Evolutionary conservation across 2,329 filamentous ascomycete species (phyloP), one percentile per base, ranked within the genome.

Genomic region (Fusarium cicatricum): DNA sequence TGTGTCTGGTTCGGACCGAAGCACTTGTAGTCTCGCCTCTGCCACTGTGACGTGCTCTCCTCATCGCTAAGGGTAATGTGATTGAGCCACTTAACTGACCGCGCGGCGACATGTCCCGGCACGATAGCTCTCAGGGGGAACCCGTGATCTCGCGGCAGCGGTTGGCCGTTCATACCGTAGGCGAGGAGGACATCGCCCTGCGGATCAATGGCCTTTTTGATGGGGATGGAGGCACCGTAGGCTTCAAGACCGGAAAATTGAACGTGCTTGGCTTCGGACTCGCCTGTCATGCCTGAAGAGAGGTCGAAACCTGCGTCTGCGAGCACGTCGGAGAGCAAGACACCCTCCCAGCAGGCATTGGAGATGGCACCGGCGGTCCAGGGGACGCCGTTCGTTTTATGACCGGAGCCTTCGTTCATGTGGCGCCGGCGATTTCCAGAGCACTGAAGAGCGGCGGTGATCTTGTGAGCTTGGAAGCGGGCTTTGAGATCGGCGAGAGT

Each of bases 71-170:
- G 77, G 0, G 83, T 80, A 48, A 90, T 85, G 38, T 82, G 82
- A 57, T 80, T 85, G 2, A 90, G 75, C 88, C 87, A 90, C 67
- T 90, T 90, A 60, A 89, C 87, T 6, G 83, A 86, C 2, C 87
- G 80, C 1, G 87, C 88, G 1, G 86, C 88, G 2, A 89, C 87
- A 44, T 85, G 82, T 0, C 88, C 88, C 0, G 87, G 85, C 0
- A 89, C 84, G 3, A 89, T 76, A 1, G 82, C 81, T 2, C 86
- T 78, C 12, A 89, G 72, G 1, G 88, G 88, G 62, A 81, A 90
- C 1, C 88, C 88, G 63, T 90, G 88, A 55, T 90, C 87, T 2
- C 79, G 80, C 0, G 86, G 85, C 1, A 90, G 75, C 0, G 84
- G 78, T 52, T 81, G 69, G 43, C 84, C 86, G 58, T 90, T 90